Percentiles rank a stretch among this genome's conserved stretches.
These are phyloP conservation scores for Ogataea polymorpha DNA, from an alignment of 805 yeast species.

Conservation along the genomic window DNA sequence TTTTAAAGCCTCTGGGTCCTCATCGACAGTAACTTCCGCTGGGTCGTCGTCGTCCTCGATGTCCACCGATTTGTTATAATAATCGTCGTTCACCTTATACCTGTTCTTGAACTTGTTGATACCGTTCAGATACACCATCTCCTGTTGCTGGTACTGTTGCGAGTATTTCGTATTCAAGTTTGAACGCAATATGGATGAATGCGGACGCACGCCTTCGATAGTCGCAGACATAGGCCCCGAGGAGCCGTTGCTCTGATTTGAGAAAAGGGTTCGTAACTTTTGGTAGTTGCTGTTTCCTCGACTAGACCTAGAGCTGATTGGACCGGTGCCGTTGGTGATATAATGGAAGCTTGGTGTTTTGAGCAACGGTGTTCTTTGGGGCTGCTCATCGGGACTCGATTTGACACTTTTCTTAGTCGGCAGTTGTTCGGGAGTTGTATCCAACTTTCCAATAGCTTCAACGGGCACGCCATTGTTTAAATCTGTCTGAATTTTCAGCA, in stretches of 20 bases:
- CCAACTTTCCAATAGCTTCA: conserved; percentile 1
- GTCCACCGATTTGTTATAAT: conserved; percentile 49
- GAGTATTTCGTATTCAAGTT: conserved; percentile 33
- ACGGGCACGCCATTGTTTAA: conserved; percentile 6
- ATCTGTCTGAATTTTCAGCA: conserved; percentile 12
- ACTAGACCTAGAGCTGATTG: conserved; percentile 13
- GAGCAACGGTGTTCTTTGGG: conserved; percentile 5
- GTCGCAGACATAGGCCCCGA: conserved; percentile 3
- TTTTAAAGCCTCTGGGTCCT: conserved; percentile 22
- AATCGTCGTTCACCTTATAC: conserved; percentile 43
- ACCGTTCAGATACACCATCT: conserved; percentile 46
- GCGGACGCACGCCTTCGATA: conserved; percentile 25
- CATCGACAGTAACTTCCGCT: conserved; percentile 25
- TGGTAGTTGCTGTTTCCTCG: conserved; percentile 19
- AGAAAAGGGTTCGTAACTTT: conserved; percentile 14
- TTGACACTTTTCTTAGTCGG: conserved; percentile 3
- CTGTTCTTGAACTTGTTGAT: conserved; percentile 35
- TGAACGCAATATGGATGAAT: conserved; percentile 28
- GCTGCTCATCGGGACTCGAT: conserved; percentile 3
- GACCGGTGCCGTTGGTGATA: conserved; percentile 6
- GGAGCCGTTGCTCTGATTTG: conserved; percentile 2
- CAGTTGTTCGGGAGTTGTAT: conserved; percentile 1
- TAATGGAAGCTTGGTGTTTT: conserved; percentile 7
- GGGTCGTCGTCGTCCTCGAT: conserved; percentile 36
- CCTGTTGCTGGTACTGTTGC: conserved; percentile 50